Evolutionary conservation across 2,329 filamentous ascomycete genomes (phyloP), one percentile per base, ranked within the genome.

Genomic region (Trichophyton schoenleinii): DNA sequence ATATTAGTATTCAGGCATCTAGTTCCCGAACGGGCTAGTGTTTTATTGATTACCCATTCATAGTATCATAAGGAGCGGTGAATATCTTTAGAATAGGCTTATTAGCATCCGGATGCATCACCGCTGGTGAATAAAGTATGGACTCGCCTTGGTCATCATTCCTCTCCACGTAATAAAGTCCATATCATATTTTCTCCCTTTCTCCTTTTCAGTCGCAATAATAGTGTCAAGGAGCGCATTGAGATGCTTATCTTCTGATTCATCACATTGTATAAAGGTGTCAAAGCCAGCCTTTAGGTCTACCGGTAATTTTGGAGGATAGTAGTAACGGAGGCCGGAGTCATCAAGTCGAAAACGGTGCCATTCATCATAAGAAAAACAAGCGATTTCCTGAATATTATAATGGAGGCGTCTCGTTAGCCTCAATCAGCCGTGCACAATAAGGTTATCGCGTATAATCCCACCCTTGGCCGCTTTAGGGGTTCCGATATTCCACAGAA

Each of bases 151-250:
- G 64, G 94, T 97, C 87, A 99, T 91, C 90, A 97, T 96, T 42
- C 94, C 94, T 69, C 94, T 81, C 92, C 92, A 99, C 1, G 92
- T 97, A 59, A 97, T 81, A 53, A 97, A 72, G 67, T 95, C 85
- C 1, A 87, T 87, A 64, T 91, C 85, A 36, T 87, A 85, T 69
- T 81, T 86, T 68, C 83, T 80, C 1, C 83, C 81, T 0, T 81
- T 83, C 66, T 84, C 79, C 71, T 85, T 79, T 74, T 97, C 94
- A 66, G 89, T 80, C 28, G 82, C 81, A 57, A 85, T 79, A 53
- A 99, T 83, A 0, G 91, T 87, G 63, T 83, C 85, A 22, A 99
- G 78, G 34, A 99, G 78, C 63, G 87, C 87, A 69, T 95, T 88
- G 2, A 99, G 78, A 74, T 99, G 94, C 68, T 94, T 89, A 72